phyloP scores from a whole-genome alignment of 2,329 filamentous ascomycete species.

The Penicillium sclerotiorum region DNA sequence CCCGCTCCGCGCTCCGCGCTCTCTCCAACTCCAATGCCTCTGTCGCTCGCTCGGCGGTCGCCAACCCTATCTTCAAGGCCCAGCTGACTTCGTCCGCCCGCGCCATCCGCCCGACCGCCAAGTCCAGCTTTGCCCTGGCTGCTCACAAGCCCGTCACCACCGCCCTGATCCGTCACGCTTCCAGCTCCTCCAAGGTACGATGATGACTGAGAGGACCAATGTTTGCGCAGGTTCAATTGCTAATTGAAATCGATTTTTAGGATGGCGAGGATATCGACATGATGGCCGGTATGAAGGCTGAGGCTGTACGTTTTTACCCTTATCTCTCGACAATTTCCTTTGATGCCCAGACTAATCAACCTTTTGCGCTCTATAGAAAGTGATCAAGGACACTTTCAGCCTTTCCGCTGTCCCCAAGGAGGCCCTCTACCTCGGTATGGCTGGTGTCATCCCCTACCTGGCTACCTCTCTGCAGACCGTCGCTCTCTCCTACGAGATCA shows the following conservation, averaged over 20 bases:
- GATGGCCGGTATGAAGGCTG: conserved; percentile 55
- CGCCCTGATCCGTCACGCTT: conserved; percentile 53
- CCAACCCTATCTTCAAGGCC: conserved; percentile 47
- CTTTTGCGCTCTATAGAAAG: conserved; percentile 50
- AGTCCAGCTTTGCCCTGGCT: conserved; percentile 46
- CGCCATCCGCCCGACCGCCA: conserved; percentile 37
- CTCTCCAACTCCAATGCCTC: conserved; percentile 47
- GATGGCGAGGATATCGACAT: conserved; percentile 44
- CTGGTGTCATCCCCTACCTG: conserved; percentile 82
- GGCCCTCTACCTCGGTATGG: conserved; percentile 69
- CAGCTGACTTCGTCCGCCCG: conserved; percentile 48
- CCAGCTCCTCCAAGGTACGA: conserved; percentile 52
- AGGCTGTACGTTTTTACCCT: conserved; percentile 56
- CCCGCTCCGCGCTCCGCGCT: conserved; percentile 50
- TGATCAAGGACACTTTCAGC: conserved; percentile 70
- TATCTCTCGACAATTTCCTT: neutral
- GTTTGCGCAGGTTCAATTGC: conserved; percentile 48
- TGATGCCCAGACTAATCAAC: conserved; percentile 1
- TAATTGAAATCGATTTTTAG: conserved; percentile 46
- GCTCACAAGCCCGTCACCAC: conserved; percentile 50
- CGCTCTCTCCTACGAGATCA: conserved; percentile 80
- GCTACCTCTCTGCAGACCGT: conserved; percentile 81
- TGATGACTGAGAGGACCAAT: neutral
- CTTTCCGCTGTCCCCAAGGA: conserved; percentile 67
- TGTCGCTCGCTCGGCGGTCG: conserved; percentile 44